Percentiles rank a stretch among this genome's conserved stretches.
Conservation (phyloP, 192 early-diverging fungal genomes). For the Chytriomyces confervae region DNA sequence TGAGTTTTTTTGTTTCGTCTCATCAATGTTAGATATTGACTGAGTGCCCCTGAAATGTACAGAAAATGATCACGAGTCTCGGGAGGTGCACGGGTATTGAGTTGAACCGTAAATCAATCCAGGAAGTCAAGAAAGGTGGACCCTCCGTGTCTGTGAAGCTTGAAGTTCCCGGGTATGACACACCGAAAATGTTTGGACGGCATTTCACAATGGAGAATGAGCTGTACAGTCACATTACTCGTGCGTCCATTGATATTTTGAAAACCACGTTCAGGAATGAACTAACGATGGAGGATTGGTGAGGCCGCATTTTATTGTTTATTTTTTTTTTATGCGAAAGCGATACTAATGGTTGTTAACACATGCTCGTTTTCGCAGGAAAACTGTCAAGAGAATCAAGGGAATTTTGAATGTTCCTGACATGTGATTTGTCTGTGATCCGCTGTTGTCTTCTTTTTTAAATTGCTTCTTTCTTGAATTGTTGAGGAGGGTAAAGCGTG, state of each 20-base stretch:
- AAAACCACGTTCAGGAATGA: constrained; percentile 95
- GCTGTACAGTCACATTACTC: constrained; percentile 79
- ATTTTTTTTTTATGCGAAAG: background rate
- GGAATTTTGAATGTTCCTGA: constrained; percentile 28
- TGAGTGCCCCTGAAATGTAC: background rate
- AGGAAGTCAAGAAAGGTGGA: constrained; percentile 81
- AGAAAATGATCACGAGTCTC: constrained; percentile 68
- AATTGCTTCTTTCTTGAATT: too few species aligned
- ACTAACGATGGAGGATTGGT: constrained; percentile 88
- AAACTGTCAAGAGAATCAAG: constrained; percentile 39
- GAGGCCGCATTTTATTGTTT: background rate
- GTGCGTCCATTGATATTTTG: constrained; percentile 90
- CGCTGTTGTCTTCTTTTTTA: background rate
- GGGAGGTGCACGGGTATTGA: constrained; percentile 94
- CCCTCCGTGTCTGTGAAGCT: constrained; percentile 90
- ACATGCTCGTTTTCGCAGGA: background rate
- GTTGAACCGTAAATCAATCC: constrained; percentile 84
- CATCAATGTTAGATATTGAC: background rate
- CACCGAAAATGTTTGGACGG: constrained; percentile 88
- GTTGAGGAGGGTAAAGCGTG: too few species aligned
- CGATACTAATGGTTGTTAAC: background rate
- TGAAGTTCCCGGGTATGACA: constrained; percentile 82
- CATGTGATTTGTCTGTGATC: background rate
- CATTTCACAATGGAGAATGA: constrained; percentile 88
- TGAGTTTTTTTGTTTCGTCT: constrained; percentile 21